phyloP scores from a whole-genome alignment of 352 stramenopile genomes.

The Globisporangium cylindrosporum region DNA sequence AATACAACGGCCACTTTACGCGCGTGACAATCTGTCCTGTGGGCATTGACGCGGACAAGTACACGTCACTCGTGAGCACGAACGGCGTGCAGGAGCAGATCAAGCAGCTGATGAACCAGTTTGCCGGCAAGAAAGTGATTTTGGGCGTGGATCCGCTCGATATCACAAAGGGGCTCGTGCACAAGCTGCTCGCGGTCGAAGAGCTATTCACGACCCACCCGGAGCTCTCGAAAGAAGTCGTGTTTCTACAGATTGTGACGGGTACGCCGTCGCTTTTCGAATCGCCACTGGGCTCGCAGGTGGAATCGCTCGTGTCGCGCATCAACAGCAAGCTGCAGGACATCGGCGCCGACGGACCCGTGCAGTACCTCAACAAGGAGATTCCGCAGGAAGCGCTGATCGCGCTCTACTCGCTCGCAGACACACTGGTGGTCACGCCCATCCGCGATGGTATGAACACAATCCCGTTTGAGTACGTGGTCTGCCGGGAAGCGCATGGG shows the following conservation, averaged over 20 bases:
- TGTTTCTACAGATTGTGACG: slow-evolving; percentile 93
- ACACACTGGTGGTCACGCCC: slow-evolving; percentile 83
- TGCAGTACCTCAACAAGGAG: slow-evolving; percentile 92
- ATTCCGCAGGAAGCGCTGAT: slow-evolving; percentile 84
- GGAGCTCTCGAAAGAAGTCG: slow-evolving; percentile 91
- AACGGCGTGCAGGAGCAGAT: slow-evolving; percentile 69
- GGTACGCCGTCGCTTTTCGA: slow-evolving; percentile 41
- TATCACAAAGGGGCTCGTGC: slow-evolving; percentile 87
- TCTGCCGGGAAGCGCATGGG: slow-evolving; percentile 70
- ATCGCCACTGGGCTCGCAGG: slow-evolving; percentile 76
- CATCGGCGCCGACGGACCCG: slow-evolving; percentile 75
- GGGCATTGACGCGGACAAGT: slow-evolving; percentile 85
- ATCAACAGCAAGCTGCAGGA: slow-evolving; percentile 93
- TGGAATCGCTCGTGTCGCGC: slow-evolving; percentile 87
- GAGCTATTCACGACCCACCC: slow-evolving; percentile 85
- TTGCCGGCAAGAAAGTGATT: slow-evolving; percentile 84
- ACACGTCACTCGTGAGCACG: slow-evolving; percentile 56
- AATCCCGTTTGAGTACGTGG: slow-evolving; percentile 89
- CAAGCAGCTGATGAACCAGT: slow-evolving; percentile 53
- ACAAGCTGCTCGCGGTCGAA: slow-evolving; percentile 89
- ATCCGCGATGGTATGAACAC: slow-evolving; percentile 91
- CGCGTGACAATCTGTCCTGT: slow-evolving; percentile 86
- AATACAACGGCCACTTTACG: slow-evolving; percentile 87
- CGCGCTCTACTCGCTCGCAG: slow-evolving; percentile 84
- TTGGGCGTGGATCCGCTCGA: slow-evolving; percentile 84